Evolutionary conservation across 805 yeast species (phyloP).

Genomic region (Millerozyma miso): DNA sequence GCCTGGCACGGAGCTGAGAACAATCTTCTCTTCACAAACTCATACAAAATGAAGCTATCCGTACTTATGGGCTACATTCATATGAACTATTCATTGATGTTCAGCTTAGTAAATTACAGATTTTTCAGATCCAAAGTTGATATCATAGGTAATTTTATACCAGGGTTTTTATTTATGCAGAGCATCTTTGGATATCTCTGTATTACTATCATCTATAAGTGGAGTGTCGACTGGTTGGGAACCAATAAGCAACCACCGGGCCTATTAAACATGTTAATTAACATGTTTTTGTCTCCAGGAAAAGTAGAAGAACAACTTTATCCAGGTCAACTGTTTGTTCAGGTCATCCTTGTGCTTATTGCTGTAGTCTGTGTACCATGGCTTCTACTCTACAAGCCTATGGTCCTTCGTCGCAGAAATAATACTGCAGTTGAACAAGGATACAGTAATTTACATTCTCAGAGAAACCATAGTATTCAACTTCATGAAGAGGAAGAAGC

Average conservation of each 20-base stretch:
- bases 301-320: conserved; percentile 60
- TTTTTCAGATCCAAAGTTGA: conserved; percentile 59
- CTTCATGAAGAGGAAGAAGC: conserved; percentile 41
- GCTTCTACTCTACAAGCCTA: conserved; percentile 63
- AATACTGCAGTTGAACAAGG: conserved; percentile 33
- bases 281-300: conserved; percentile 75
- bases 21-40: conserved; percentile 62
- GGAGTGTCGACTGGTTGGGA: conserved; percentile 69
- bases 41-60: conserved; percentile 74
- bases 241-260: conserved; percentile 66
- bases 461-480: conserved; percentile 24
- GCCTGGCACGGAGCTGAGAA: conserved; percentile 83
- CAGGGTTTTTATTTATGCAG: conserved; percentile 72
- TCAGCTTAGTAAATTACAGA: conserved; percentile 60
- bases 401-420: conserved; percentile 37
- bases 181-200: conserved; percentile 70
- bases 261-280: conserved; percentile 67
- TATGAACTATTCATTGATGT: conserved; percentile 67
- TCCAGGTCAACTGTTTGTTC: conserved; percentile 61
- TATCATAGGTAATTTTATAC: conserved; percentile 67
- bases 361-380: conserved; percentile 76
- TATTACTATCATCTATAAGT: conserved; percentile 64
- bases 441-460: conserved; percentile 33
- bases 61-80: conserved; percentile 72
- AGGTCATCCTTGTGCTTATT: conserved; percentile 50